These are phyloP conservation scores for Arachnomyces sp. DNA, from an alignment of 2,329 filamentous ascomycete species.

Conservation along the genomic window DNA sequence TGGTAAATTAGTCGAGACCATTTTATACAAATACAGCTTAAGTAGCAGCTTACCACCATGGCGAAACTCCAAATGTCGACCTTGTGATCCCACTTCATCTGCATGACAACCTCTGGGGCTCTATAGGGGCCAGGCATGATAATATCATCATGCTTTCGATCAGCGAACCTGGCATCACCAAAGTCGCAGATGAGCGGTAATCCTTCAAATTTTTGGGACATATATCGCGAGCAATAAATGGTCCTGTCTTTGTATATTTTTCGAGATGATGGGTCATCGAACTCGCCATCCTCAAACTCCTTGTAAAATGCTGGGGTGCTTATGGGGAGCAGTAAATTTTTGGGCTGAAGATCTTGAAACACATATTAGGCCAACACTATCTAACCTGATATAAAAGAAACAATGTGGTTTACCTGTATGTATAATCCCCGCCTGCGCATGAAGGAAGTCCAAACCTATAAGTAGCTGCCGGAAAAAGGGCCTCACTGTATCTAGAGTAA, in stretches of 20 bases:
- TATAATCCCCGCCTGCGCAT: slow-evolving; percentile 12
- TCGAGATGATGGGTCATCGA: slow-evolving; percentile 13
- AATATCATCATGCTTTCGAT: slow-evolving; percentile 5
- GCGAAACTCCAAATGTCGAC: slow-evolving; percentile 20
- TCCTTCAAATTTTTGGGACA: slow-evolving; percentile 6
- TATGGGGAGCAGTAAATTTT: slow-evolving; percentile 1
- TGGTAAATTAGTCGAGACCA: neutral
- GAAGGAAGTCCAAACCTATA: slow-evolving; percentile 10
- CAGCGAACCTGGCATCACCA: slow-evolving; percentile 17
- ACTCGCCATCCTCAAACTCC: slow-evolving; percentile 17
- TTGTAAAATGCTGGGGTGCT: neutral
- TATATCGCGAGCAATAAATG: slow-evolving; percentile 15
- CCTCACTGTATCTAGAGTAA: slow-evolving; percentile 10
- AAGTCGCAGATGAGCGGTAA: slow-evolving; percentile 18
- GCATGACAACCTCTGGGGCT: slow-evolving; percentile 16
- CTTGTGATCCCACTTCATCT: slow-evolving; percentile 16
- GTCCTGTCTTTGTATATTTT: slow-evolving; percentile 19
- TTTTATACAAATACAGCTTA: no score
- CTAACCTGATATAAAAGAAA: neutral
- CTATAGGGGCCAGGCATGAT: slow-evolving; percentile 16
- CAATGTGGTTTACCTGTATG: slow-evolving; percentile 1
- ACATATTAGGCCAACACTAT: neutral
- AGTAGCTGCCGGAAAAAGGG: slow-evolving; percentile 8
- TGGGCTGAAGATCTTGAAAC: slow-evolving; percentile 1
- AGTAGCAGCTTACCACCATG: slow-evolving; percentile 14